These are phyloP conservation scores for Cladosporium sp. DNA, from an alignment of 2,329 filamentous ascomycete genomes.

Conservation along the genomic window DNA sequence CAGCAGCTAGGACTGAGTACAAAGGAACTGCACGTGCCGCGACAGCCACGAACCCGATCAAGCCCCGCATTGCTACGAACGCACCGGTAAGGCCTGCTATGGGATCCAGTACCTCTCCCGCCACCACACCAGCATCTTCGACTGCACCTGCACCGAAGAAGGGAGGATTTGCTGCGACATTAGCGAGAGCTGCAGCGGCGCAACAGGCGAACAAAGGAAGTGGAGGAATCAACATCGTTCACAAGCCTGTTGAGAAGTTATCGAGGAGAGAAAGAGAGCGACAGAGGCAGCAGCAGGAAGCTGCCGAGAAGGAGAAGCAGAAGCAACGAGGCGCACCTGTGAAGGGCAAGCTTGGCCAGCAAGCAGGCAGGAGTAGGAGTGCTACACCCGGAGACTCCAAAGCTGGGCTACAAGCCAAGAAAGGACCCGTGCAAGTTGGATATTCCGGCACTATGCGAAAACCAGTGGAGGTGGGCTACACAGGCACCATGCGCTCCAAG, in stretches of 20 bases:
- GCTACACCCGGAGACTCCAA: slow-evolving; percentile 23
- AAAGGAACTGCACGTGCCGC: slow-evolving; percentile 8
- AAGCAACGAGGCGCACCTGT: slow-evolving; percentile 19
- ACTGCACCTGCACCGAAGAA: slow-evolving; percentile 51
- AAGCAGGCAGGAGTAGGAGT: slow-evolving; percentile 24
- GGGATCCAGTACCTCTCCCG: slow-evolving; percentile 18
- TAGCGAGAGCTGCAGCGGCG: slow-evolving; percentile 66
- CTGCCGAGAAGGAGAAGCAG: slow-evolving; percentile 39
- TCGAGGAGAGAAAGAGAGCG: slow-evolving; percentile 51
- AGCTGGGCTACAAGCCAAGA: slow-evolving; percentile 21
- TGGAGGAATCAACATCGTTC: slow-evolving; percentile 66
- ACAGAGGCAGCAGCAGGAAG: slow-evolving; percentile 42
- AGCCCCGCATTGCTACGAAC: slow-evolving; percentile 13
- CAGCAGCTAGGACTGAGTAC: slow-evolving; percentile 13
- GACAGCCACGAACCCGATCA: slow-evolving; percentile 10
- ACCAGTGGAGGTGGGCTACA: slow-evolving; percentile 30
- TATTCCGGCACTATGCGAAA: slow-evolving; percentile 40
- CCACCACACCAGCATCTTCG: slow-evolving; percentile 15
- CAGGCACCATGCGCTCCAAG: slow-evolving; percentile 44
- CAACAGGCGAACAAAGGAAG: slow-evolving; percentile 56
- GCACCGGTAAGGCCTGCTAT: slow-evolving; percentile 14
- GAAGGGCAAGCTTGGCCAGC: slow-evolving; percentile 21
- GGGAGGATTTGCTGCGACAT: slow-evolving; percentile 70
- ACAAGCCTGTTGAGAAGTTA: slow-evolving; percentile 67
- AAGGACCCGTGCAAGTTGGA: slow-evolving; percentile 29